Evolutionary conservation across 2,329 filamentous ascomycete species (phyloP), one percentile per base, ranked within the genome.

Genomic region (Aureobasidium mangrovei): DNA sequence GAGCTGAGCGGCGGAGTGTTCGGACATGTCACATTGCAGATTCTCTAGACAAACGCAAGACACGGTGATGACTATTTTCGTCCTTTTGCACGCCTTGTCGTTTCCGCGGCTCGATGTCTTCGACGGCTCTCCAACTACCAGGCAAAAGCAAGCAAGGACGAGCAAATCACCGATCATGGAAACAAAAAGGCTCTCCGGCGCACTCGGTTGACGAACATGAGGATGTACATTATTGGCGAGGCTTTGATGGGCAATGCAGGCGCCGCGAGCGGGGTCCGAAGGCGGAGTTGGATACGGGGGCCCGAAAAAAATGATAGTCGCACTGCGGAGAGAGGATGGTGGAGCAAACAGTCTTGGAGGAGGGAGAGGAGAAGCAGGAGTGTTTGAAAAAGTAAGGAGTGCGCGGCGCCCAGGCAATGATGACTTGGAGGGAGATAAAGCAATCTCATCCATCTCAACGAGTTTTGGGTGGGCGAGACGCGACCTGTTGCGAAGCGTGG

Each of bases 381-480:
- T 31, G n/a, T 18, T 18, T 35, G 49, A 26, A 12, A 31, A 38
- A 31, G 40, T 9, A 27, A 53, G 41, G 49, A 44, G 41, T 31
- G n/a, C n/a, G 12, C 26, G 24, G 28, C 31, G 38, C 28, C 18
- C 31, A 29, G 49, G 40, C 27, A 45, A 40, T 26, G 33, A 31
- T 43, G 40, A 26, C 10, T 40, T 45, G 49, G 41, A 26, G 33
- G 36, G 18, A 45, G 32, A 39, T 39, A 52, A 43, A 39, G 48
- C 31, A 24, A 52, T 52, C 29, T 53, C 36, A 7, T 43, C 35
- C 32, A 45, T 45, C 49, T 53, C 49, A 53, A 45, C 41, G 39
- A 42, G 6, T 45, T 53, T 44, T 32, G 40, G 49, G 49, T 53
- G 49, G 28, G 33, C 49, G 41, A 45, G 41, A 53, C 49, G 49